Percentiles rank a stretch among this genome's conserved stretches.
Conservation (phyloP, 148 eudicot species). For the Hydrangea macrophylla region DNA sequence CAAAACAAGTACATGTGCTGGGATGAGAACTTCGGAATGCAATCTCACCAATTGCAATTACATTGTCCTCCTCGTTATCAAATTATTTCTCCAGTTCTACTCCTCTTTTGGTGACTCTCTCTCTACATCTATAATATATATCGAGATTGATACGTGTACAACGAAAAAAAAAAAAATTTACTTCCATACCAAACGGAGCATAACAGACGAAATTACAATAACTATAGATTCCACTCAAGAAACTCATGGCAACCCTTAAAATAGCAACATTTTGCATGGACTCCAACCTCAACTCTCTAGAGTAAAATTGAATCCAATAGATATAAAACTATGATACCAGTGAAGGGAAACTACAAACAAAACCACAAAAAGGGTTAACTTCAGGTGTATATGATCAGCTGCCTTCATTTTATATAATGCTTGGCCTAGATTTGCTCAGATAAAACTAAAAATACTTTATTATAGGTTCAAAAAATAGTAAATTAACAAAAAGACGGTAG, state of each 20-base stretch:
- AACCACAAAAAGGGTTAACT: background rate
- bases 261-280: background rate
- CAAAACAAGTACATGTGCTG: no score
- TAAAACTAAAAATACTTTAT: conserved; percentile 4
- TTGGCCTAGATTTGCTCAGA: background rate
- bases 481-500: no score
- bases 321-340: background rate
- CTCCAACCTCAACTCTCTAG: background rate
- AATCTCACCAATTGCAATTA: no score
- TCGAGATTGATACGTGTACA: no score
- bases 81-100: no score
- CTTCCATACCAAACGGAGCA: no score
- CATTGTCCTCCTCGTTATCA: no score
- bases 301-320: background rate
- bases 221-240: background rate
- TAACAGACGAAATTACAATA: background rate
- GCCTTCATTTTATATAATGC: background rate
- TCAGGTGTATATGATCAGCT: conserved; percentile 3
- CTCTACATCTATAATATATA: no score
- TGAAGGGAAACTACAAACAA: background rate
- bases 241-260: background rate
- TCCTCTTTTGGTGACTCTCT: no score
- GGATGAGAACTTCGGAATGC: no score
- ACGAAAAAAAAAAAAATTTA: no score
- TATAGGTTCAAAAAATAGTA: no score